These are phyloP conservation scores for Cryphonectria radicalis DNA, from an alignment of 2,329 filamentous ascomycete species.

Conservation along the genomic window DNA sequence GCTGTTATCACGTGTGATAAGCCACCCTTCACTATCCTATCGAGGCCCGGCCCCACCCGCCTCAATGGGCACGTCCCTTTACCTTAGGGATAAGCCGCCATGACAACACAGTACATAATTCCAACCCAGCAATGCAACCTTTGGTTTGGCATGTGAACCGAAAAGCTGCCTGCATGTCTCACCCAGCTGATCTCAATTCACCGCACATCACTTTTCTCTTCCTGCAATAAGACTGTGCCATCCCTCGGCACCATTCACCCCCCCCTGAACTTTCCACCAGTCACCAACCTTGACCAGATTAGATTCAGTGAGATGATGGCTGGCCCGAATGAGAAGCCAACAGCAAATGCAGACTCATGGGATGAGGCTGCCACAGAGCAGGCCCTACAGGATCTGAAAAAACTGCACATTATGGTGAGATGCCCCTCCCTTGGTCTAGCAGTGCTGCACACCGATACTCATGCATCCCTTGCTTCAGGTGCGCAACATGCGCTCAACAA, in stretches of 20 bases:
- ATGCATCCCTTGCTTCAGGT: constrained; percentile 16
- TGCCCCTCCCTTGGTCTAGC: constrained; percentile 16
- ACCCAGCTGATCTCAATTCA: neutral
- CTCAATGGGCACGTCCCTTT: constrained; percentile 1
- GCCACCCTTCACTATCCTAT: constrained; percentile 12
- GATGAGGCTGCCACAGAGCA: constrained; percentile 56
- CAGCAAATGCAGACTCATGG: constrained; percentile 40
- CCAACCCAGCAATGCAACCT: constrained; percentile 7
- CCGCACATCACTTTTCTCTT: neutral
- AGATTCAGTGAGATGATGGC: constrained; percentile 14
- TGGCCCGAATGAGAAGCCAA: constrained; percentile 12
- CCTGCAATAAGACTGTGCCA: neutral
- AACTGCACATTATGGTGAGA: constrained; percentile 54
- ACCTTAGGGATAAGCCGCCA: neutral
- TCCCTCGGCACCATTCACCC: neutral
- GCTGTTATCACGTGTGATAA: constrained; percentile 16
- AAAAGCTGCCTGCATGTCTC: constrained; percentile 2
- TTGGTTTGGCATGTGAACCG: constrained; percentile 3
- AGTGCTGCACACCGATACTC: neutral
- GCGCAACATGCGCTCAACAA: constrained; percentile 51
- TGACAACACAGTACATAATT: constrained; percentile 12
- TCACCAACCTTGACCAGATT: neutral
- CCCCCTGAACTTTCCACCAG: neutral
- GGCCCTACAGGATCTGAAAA: constrained; percentile 55
- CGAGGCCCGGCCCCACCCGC: neutral